These are phyloP conservation scores for Arabidopsis thaliana DNA, from an alignment of 345 rosid species.

Conservation along the genomic window TAIR10.1 NC_003076.8:5424501-5425000, in stretches of 20 bases:
- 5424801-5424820: background rate
- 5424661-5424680: conserved; percentile 18
- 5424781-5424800: conserved; percentile 22
- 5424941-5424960: background rate
- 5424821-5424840: background rate
- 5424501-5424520: conserved; percentile 62
- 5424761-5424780: background rate
- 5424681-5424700: conserved; percentile 35
- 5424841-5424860: background rate
- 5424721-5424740: conserved; percentile 40
- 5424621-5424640: conserved; percentile 36
- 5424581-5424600: conserved; percentile 29
- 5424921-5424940: conserved; percentile 19
- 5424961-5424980: background rate
- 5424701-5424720: conserved; percentile 32
- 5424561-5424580: conserved; percentile 14
- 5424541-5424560: background rate
- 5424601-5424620: conserved; percentile 21
- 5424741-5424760: conserved; percentile 23
- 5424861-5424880: background rate
- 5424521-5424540: conserved; percentile 46
- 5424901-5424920: background rate
- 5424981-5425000: background rate
- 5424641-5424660: background rate
- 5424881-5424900: background rate